Evolutionary conservation across 106 monocot species (phyloP), one percentile per base, ranked within the genome.

Genomic region (Chionographis japonica): DNA sequence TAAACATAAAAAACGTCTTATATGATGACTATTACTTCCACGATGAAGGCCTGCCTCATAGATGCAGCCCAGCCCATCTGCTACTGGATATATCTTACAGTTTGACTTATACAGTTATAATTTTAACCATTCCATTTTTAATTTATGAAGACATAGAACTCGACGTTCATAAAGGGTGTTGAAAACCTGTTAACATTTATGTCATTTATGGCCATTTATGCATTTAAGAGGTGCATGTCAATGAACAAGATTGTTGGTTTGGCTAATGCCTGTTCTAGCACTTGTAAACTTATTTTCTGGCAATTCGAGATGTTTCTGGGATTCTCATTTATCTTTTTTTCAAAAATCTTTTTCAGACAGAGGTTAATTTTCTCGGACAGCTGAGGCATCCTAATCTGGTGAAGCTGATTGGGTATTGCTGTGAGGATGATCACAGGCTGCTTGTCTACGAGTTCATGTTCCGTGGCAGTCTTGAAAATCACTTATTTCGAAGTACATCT

Each of bases 401-500:
- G 39, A 94, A 94, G 78, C 72, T 94, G 70, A 86, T 94, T 61
- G 94, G 94, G 9, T 94, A 90, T 74, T 94, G 94, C 80, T 90
- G 94, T 11, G 94, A 94, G 60, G 94, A 90, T 87, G 90, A 90
- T 64, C 94, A 94, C 42, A 81, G 94, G 68, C 87, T 94, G 43
- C 94, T 94, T 74, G 94, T 90, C 15, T 94, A 94, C 51, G 94
- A 94, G 77, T 94, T 94, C 68, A 87, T 94, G 94, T 94, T 87
- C 73, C 72, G 94, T 19, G 94, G 94, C 15, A 90, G 94, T 70
- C 94, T 94, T 19, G 94, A 94, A 71, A 94, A 94, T 67, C 94
- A 90, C 75, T 63, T 94, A 69, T 94, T 94, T 72, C 76, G 94
- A 82, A 94, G 94, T 94, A 85, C 41, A 66, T 69, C 52, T 36